These are phyloP conservation scores for Panaeolus papilionaceus DNA, from an alignment of 768 basidiomycete genomes.

Conservation along the genomic window DNA sequence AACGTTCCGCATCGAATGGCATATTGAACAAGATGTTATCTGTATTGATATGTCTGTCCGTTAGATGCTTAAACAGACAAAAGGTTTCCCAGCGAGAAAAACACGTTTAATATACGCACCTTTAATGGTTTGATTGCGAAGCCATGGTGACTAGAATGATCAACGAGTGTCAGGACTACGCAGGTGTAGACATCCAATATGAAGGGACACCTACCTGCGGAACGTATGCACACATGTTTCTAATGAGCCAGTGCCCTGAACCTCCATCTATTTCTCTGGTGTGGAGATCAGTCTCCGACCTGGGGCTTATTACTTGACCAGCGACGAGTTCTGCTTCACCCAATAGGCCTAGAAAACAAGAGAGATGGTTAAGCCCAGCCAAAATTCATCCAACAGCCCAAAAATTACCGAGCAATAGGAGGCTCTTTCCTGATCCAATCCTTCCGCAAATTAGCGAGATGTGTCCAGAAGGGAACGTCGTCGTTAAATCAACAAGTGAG, in stretches of 20 bases:
- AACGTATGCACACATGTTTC: conserved; percentile 8
- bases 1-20: conserved; percentile 12
- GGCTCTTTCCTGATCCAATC: conserved; percentile 11
- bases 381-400: neutral
- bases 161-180: neutral
- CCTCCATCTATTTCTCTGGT: neutral
- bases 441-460: conserved; percentile 5
- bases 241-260: conserved; percentile 6
- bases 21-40: conserved; percentile 11
- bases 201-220: conserved; percentile 7
- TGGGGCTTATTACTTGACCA: neutral
- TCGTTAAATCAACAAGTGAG: neutral
- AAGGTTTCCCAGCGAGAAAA: neutral
- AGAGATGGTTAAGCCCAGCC: neutral
- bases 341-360: neutral
- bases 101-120: conserved; percentile 1
- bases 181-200: neutral
- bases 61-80: neutral
- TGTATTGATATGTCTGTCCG: neutral
- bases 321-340: conserved; percentile 1
- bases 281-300: conserved; percentile 4
- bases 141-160: conserved; percentile 11
- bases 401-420: neutral
- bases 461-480: neutral
- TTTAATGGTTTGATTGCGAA: conserved; percentile 15